Evolutionary conservation across 345 rosid species (phyloP).

Genomic region (Zanthoxylum bungeanum): DNA sequence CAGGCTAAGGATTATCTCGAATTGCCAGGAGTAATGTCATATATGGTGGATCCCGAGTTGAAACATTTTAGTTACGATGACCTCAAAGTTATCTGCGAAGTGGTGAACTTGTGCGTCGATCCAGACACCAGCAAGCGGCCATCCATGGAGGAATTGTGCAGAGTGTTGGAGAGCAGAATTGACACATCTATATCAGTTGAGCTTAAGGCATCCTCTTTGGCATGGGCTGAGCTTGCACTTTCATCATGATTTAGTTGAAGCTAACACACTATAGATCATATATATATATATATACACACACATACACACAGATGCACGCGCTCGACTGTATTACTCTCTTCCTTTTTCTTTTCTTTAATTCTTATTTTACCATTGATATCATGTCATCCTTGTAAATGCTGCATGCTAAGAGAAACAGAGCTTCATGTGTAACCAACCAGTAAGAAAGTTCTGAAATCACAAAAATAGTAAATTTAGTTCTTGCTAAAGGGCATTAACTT

Average conservation of each 20-base stretch:
- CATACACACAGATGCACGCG: no score
- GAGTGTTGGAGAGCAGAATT: conserved; percentile 61
- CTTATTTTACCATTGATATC: neutral
- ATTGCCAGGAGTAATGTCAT: conserved; percentile 66
- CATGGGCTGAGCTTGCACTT: conserved; percentile 96
- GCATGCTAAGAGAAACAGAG: conserved; percentile 29
- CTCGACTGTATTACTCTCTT: conserved; percentile 10
- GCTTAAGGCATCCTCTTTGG: conserved; percentile 80
- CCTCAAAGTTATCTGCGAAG: conserved; percentile 76
- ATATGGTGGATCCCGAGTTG: conserved; percentile 84
- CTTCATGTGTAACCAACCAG: conserved; percentile 21
- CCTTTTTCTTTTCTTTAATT: neutral
- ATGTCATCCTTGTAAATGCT: conserved; percentile 40
- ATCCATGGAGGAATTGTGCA: conserved; percentile 61
- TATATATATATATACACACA: no score
- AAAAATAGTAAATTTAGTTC: conserved; percentile 7
- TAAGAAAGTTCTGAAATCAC: conserved; percentile 25
- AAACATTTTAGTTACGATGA: conserved; percentile 74
- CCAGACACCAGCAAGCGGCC: conserved; percentile 55
- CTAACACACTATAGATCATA: conserved; percentile 47
- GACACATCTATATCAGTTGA: conserved; percentile 70
- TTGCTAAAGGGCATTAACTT: neutral
- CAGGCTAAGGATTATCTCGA: conserved; percentile 93
- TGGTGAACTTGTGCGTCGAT: conserved; percentile 59
- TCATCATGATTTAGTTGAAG: conserved; percentile 48